Evolutionary conservation across 73 alveolate species (phyloP), one percentile per base, ranked within the genome.

Genomic region (Paramecium biaurelia): DNA sequence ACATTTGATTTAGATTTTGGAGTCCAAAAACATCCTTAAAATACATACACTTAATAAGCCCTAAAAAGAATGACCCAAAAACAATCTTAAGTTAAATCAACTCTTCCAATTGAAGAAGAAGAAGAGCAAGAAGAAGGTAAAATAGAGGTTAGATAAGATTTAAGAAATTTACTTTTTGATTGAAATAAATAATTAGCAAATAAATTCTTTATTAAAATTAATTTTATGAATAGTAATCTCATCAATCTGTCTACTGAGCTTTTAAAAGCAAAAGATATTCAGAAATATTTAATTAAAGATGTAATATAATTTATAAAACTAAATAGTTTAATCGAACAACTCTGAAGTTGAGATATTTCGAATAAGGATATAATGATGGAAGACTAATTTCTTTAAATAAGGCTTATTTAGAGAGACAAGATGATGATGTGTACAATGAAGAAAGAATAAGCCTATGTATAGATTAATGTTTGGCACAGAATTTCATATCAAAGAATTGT

Each of bases 301-400:
- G 86, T 72, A 70, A 72, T 5, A 1, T 34, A 2, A 72, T 7
- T 23, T 28, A 23, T 63, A 11, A 30, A 12, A 34, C 47, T 7
- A 32, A 14, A 14, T 79, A 79, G 90, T 43, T 47, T 12, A 42
- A 45, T 79, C 23, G 90, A 23, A 43, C 63, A 15, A 79, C 90
- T 37, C 24, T 79, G 30, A 79, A 79, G 37, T 79, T 79, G 14
- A 79, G 90, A 79, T 18, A 43, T 23, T 26, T 23, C n/a, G 90
- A 79, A 43, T 79, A 79, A 34, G 90, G 90, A 47, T 79, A 79
- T 45, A 79, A 79, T 79, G 42, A 79, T 21, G 90, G 74, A 23
- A 38, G 90, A 43, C 57, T 42, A 21, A 79, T 79, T 9, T 79
- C 74, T 23, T 20, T 79, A 12, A 47, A 79, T 11, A 79, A 43